phyloP scores from a whole-genome alignment of 208 protist genomes.

The Leishmania tropica region DNA sequence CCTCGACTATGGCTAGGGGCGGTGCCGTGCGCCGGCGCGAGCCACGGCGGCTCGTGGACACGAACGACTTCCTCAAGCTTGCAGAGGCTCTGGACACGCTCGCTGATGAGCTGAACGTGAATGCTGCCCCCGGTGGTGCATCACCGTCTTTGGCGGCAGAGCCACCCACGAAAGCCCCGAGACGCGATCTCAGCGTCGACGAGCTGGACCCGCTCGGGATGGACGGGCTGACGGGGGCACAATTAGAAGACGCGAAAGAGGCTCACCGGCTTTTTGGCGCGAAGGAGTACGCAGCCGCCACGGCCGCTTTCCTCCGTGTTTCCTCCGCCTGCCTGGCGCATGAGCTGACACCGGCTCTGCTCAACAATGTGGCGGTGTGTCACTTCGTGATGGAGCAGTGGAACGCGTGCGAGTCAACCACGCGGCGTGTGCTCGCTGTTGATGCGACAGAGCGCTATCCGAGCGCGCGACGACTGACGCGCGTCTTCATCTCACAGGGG shows the following conservation, averaged over 20 bases:
- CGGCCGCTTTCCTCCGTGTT: slow-evolving; percentile 20
- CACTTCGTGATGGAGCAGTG: slow-evolving; percentile 59
- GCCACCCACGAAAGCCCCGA: background rate
- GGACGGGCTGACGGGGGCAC: slow-evolving; percentile 12
- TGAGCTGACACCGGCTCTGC: slow-evolving; percentile 32
- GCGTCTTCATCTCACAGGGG: slow-evolving; percentile 41
- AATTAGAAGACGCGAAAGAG: slow-evolving; percentile 1
- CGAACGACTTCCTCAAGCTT: slow-evolving; percentile 59
- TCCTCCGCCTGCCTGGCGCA: slow-evolving; percentile 19
- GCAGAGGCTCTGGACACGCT: slow-evolving; percentile 53
- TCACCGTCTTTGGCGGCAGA: background rate
- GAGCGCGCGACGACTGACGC: slow-evolving; percentile 38
- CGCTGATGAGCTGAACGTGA: slow-evolving; percentile 23
- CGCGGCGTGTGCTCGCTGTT: slow-evolving; percentile 45
- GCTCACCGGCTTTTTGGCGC: slow-evolving; percentile 17
- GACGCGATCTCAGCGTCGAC: slow-evolving; percentile 11
- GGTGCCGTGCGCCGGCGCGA: slow-evolving; percentile 2
- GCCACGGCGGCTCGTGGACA: slow-evolving; percentile 18
- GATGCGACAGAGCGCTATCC: slow-evolving; percentile 37
- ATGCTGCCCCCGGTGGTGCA: background rate
- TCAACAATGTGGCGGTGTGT: slow-evolving; percentile 64
- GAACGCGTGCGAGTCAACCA: slow-evolving; percentile 32
- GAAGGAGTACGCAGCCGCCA: slow-evolving; percentile 21
- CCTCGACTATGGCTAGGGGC: background rate
- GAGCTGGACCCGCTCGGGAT: slow-evolving; percentile 27